These are phyloP conservation scores for Ascochyta pisi DNA, from an alignment of 2,329 filamentous ascomycete species.

Conservation along the genomic window DNA sequence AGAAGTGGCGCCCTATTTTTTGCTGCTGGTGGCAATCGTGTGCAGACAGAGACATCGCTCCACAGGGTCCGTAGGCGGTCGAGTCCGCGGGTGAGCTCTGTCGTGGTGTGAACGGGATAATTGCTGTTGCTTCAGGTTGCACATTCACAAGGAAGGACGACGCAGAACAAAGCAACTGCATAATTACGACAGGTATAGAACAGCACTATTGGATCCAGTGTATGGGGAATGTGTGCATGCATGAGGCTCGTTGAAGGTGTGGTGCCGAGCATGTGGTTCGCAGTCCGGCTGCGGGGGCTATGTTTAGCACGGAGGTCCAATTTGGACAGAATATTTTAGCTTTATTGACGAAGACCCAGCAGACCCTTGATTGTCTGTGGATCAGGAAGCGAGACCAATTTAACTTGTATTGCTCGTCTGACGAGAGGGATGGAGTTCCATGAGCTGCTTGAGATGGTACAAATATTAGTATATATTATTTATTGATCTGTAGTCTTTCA, in stretches of 20 bases:
- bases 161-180: not conserved
- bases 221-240: constrained; percentile 10
- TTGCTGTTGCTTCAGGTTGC: not conserved
- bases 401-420: too few species aligned
- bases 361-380: not conserved
- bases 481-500: constrained; percentile 12
- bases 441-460: too few species aligned
- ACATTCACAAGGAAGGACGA: not conserved
- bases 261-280: constrained; percentile 7
- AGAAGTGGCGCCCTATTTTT: constrained; percentile 3
- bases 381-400: too few species aligned
- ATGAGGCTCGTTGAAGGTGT: constrained; percentile 6
- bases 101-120: not conserved
- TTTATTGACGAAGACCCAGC: not conserved
- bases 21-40: not conserved
- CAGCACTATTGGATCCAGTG: constrained; percentile 11
- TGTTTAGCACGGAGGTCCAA: constrained; percentile 10
- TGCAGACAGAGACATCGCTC: not conserved
- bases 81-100: not conserved
- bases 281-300: constrained; percentile 13
- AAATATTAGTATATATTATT: constrained; percentile 1
- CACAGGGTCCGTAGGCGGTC: constrained; percentile 7
- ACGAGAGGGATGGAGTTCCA: too few species aligned
- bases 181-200: constrained; percentile 15
- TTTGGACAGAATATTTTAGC: not conserved